Conservation (phyloP, 2,329 filamentous ascomycete species). For the Calonectria henricotiae region DNA sequence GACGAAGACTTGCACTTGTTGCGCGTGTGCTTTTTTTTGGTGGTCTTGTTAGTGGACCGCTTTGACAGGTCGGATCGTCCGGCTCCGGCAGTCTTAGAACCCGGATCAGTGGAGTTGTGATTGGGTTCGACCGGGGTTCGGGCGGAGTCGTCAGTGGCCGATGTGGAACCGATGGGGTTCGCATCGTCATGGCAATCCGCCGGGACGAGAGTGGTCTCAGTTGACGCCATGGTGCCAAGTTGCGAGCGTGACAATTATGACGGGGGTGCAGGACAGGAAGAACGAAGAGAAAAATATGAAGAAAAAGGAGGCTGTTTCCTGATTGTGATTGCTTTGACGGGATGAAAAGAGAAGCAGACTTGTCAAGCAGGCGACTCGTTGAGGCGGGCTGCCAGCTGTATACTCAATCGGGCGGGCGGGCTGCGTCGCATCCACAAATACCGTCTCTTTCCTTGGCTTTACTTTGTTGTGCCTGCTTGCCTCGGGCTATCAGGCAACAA, state of each 20-base stretch:
- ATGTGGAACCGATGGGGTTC: conserved; percentile 36
- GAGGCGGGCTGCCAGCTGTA: conserved; percentile 22
- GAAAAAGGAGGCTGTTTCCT: not conserved
- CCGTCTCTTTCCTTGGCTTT: conserved; percentile 19
- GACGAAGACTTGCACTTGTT: conserved; percentile 40
- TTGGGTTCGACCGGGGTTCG: conserved; percentile 41
- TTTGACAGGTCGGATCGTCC: conserved; percentile 36
- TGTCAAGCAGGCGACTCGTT: not conserved
- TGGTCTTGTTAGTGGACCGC: conserved; percentile 30
- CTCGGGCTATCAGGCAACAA: conserved; percentile 26
- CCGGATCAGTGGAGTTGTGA: conserved; percentile 37
- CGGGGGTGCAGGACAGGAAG: not conserved
- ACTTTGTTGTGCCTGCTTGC: conserved; percentile 11
- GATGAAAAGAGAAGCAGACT: conserved; percentile 2
- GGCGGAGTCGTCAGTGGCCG: conserved; percentile 40
- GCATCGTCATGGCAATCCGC: conserved; percentile 44
- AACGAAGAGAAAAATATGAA: not conserved
- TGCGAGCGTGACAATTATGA: not conserved
- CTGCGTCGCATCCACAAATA: conserved; percentile 29
- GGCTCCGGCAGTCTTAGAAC: conserved; percentile 30
- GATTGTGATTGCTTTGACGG: not conserved
- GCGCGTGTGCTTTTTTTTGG: conserved; percentile 41
- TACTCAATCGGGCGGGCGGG: conserved; percentile 24
- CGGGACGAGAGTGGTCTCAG: conserved; percentile 39
- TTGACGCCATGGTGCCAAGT: conserved; percentile 43